Evolutionary conservation across 1,284 basidiomycete genomes (phyloP), one percentile per base, ranked within the genome.

Genomic region (Cutaneotrichosporon cyanovorans): DNA sequence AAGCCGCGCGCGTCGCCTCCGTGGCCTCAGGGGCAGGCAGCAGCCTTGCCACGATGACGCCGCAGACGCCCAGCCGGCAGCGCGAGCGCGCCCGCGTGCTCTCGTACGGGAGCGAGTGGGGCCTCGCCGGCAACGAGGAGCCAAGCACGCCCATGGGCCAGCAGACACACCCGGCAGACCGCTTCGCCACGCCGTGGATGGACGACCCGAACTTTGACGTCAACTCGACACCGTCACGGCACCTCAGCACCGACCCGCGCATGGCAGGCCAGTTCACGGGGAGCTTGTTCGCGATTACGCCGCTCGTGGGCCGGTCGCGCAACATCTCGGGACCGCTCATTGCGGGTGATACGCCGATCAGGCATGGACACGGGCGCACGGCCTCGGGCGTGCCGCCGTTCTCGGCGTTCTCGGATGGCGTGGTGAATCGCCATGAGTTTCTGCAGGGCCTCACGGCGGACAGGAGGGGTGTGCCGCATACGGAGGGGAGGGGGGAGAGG

Each of bases 211-310:
- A 62, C 5, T 69, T 69, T 37, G 67, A 69, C 41, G 67, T 69
- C 33, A 66, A 62, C 22, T 67, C 65, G 20, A 69, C 67, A 2
- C 67, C 67, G 14, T 66, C 64, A n/a, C 54, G 67, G 7, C 64
- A 66, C 48, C 53, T 69, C 36, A 62, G 64, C 51, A 55, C 50
- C n/a, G 53, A 55, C 39, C 53, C 53, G 15, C 53, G 53, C 34
- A 49, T 55, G 38, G 50, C 50, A 11, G 50, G 53, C n/a, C 46
- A 51, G 39, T 66, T 68, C 51, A 63, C 58, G 47, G 60, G 59
- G 8, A 63, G 59, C 19, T 43, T 69, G 36, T 69, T 69, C 56
- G 59, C 62, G 0, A 55, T 67, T 19, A 67, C 67, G 9, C 64
- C 67, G 2, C 46, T 67, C n/a, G 56, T 61, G 16, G 62, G 60